phyloP scores from a whole-genome alignment of 345 rosid genomes.

The Citrus hindsii region DNA sequence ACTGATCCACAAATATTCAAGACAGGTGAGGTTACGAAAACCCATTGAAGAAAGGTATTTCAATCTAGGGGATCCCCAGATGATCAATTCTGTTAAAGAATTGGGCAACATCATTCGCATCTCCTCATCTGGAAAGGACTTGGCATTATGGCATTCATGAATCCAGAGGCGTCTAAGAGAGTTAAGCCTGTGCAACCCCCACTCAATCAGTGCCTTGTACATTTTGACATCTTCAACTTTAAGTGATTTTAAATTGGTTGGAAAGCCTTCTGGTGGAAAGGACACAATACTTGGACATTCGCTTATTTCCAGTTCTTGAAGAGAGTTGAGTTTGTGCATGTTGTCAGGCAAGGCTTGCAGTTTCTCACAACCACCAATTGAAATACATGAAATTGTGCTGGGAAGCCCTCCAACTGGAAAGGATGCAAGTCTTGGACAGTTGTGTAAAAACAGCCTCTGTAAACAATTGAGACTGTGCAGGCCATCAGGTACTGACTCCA shows the following conservation, averaged over 20 bases:
- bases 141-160: neutral
- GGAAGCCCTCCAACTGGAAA: slow-evolving; percentile 4
- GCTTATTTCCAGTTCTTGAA: neutral
- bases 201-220: neutral
- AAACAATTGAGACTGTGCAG: neutral
- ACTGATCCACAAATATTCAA: neutral
- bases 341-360: neutral
- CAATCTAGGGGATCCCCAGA: neutral
- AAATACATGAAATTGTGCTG: neutral
- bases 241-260: neutral
- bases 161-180: neutral
- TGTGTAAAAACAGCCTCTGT: neutral
- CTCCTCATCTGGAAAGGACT: neutral
- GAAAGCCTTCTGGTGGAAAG: neutral
- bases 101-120: neutral
- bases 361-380: neutral
- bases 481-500: neutral
- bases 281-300: neutral
- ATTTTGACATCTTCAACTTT: neutral
- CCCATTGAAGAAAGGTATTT: neutral
- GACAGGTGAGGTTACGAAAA: neutral
- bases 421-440: neutral
- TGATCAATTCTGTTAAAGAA: neutral
- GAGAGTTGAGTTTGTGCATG: neutral
- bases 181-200: neutral